Evolutionary conservation across 192 early-diverging fungal genomes (phyloP), one percentile per base, ranked within the genome.

Genomic region (Gaertneriomyces semiglobifer): DNA sequence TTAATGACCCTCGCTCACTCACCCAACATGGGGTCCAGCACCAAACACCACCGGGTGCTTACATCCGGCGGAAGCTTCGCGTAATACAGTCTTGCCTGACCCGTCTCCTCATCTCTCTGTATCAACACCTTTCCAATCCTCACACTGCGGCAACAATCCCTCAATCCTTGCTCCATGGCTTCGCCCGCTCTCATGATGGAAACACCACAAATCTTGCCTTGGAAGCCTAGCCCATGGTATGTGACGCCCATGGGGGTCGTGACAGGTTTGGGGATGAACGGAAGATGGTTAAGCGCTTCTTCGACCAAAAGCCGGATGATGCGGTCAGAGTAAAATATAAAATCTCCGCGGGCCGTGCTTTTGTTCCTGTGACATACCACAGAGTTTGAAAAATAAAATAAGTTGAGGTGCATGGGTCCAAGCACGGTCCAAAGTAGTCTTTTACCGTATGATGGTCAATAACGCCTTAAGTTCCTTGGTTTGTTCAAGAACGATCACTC

Each of bases 141-240:
- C 8, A 93, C 91, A 74, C 89, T 90, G 62, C 84, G 81, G 73
- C 91, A 94, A 69, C 89, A 90, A 45, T 94, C 90, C 51, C 89
- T 81, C 57, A 90, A 77, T 0, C 89, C 92, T 63, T 92, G 86
- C 75, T 91, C 90, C 88, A 91, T 84, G n/a, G 91, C 85, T 74
- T 97, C 94, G 66, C 94, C 94, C n/a, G 94, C 94, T 25, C 92
- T 80, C 93, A 97, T 95, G 60, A 97, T 97, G 11, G 92, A 93
- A 5, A 95, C 90, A 38, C 93, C 93, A 76, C 93, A 95, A 70
- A 95, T 95, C 44, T 89, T 81, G 61, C 92, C 92, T 66, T 88
- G 77, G 64, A 93, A 92, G 33, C 77, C 84, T 16, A 92, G 85
- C 52, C 93, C 66, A 40, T 68, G 40, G 44, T 68, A 63, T 40